Base-by-base conservation (phyloP, 768 basidiomycete species). In the Cubamyces lactineus region DNA sequence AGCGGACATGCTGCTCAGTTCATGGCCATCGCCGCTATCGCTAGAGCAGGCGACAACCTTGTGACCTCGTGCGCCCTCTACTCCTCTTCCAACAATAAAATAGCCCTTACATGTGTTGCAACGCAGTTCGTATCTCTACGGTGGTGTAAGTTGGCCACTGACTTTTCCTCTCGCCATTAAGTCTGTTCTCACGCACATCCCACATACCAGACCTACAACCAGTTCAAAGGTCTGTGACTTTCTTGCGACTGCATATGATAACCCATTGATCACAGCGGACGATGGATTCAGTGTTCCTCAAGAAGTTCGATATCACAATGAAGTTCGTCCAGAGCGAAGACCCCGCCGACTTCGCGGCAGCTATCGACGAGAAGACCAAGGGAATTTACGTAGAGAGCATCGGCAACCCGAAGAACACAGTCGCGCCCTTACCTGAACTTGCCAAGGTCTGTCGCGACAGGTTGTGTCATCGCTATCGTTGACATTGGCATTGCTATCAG, bases 1-100 rank as follows among this genome's bases (percentile, higher is more conserved):
- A 89, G 87, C 57, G 92, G 92, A 0, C 90, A 91, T 70, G 78
- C 88, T 3, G 92, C 91, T 0, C 89, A 92, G 69, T 89, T 92
- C 73, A 77, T 91, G 72, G 80, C 91, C 0, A 84, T 92, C 61
- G 72, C 82, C 1, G 79, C 84, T 34, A 72, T 91, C 38, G 85
- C 87, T 1, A 73, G 80, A 0, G 72, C 80, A 7, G 91, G 92
- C 1, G 91, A 93, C 69, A 94, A 93, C 71, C 89, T 92, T 53
- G 84, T 93, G 7, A 83, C 87, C 1, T 83, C 87, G 85, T 87
- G 59, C 71, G 84, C 76, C 2, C n/a, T 21, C 12, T 28, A 15
- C 23, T 39, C 7, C 7, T 43, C n/a, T 16, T 21, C 12, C 4
- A 6, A 13, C 5, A 1, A 6, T 24, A 30, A 19, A n/a, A 38